These are phyloP conservation scores for Phalaenopsis equestris DNA, from an alignment of 106 monocot species.

Conservation along the genomic window DNA sequence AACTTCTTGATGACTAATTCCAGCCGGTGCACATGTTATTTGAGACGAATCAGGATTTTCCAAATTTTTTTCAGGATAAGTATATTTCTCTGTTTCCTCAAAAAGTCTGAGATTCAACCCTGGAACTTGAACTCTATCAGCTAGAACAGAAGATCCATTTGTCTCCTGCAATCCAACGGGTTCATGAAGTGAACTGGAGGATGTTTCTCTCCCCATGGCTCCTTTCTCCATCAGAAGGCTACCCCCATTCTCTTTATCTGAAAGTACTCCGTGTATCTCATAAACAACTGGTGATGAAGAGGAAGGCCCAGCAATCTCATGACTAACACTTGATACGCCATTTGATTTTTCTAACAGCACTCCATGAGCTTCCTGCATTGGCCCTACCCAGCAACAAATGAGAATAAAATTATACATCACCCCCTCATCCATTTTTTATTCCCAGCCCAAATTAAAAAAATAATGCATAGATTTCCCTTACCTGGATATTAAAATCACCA, in stretches of 20 bases:
- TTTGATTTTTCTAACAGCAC: slow-evolving; percentile 20
- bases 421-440: slow-evolving; percentile 9
- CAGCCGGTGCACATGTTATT: background rate
- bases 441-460: background rate
- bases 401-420: slow-evolving; percentile 60
- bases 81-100: background rate
- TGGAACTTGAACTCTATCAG: slow-evolving; percentile 1
- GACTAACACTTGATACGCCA: slow-evolving; percentile 6
- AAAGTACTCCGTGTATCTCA: background rate
- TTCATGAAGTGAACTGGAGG: slow-evolving; percentile 3
- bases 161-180: slow-evolving; percentile 7
- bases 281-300: slow-evolving; percentile 8
- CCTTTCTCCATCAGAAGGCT: slow-evolving; percentile 4
- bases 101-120: background rate
- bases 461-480: slow-evolving; percentile 10
- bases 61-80: slow-evolving; percentile 8
- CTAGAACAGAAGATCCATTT: slow-evolving; percentile 7
- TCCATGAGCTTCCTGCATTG: slow-evolving; percentile 63
- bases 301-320: background rate
- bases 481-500: slow-evolving; percentile 18
- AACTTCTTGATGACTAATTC: background rate
- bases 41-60: slow-evolving; percentile 1
- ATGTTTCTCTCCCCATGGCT: slow-evolving; percentile 2
- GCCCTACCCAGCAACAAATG: slow-evolving; percentile 73
- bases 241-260: slow-evolving; percentile 1